Conservation (phyloP, 2,329 filamentous ascomycete genomes). For the Colletotrichum orbiculare region DNA sequence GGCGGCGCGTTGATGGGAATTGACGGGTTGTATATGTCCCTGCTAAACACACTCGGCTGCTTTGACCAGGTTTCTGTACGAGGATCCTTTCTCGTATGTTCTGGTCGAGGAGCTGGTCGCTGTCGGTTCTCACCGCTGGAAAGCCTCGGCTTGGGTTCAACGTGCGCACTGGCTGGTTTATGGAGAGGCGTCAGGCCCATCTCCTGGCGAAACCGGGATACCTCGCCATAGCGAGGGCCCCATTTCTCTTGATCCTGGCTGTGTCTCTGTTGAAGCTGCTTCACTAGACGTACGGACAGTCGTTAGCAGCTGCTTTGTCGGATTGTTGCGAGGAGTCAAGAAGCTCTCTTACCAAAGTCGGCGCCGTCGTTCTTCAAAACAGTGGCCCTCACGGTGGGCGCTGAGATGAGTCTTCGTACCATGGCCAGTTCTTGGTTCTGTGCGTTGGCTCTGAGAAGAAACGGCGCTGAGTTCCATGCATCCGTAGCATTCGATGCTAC, state of each 20-base stretch:
- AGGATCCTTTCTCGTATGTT: conserved; percentile 32
- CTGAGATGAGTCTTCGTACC: conserved; percentile 42
- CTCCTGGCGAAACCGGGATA: conserved; percentile 13
- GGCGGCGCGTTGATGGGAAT: conserved; percentile 50
- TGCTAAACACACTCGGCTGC: conserved; percentile 44
- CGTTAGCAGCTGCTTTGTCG: background rate
- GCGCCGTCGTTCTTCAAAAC: conserved; percentile 30
- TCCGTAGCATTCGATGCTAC: background rate
- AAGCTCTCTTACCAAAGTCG: conserved; percentile 21
- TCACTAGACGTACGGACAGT: background rate
- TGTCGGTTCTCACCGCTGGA: background rate
- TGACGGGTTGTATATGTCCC: conserved; percentile 42
- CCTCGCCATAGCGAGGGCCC: conserved; percentile 39
- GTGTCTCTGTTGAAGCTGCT: too few species aligned
- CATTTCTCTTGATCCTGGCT: conserved; percentile 25
- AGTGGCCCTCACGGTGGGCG: conserved; percentile 37
- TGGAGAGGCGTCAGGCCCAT: conserved; percentile 12
- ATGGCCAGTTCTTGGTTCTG: conserved; percentile 41
- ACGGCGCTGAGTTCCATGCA: conserved; percentile 5
- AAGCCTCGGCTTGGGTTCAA: background rate
- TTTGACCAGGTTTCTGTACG: conserved; percentile 45
- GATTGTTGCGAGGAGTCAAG: background rate
- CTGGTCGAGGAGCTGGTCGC: background rate
- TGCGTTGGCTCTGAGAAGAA: conserved; percentile 40
- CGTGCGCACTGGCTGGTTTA: background rate